These are phyloP conservation scores for Phylloporus rhodoxanthus DNA, from an alignment of 768 basidiomycete genomes.

Conservation along the genomic window DNA sequence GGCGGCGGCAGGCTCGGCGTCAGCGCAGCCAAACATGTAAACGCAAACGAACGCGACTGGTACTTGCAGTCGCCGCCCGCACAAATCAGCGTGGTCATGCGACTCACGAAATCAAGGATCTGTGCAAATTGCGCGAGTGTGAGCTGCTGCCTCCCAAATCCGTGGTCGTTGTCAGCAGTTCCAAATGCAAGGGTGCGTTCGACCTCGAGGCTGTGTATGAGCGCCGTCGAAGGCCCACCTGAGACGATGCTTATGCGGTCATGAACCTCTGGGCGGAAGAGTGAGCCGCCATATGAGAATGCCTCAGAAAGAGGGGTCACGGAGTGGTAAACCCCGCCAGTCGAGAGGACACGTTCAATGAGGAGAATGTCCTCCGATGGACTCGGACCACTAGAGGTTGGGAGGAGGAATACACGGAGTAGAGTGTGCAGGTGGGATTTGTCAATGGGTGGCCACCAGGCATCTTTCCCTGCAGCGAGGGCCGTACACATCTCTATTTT, in stretches of 20 bases:
- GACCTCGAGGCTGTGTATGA: constrained; percentile 3
- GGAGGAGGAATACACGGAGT: background rate
- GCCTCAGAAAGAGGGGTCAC: background rate
- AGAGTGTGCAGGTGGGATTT: constrained; percentile 4
- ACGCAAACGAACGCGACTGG: constrained; percentile 12
- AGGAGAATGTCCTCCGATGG: background rate
- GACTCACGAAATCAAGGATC: constrained; percentile 8
- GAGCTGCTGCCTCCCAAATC: background rate
- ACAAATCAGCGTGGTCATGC: constrained; percentile 2
- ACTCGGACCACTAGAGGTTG: background rate
- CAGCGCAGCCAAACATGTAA: constrained; percentile 7
- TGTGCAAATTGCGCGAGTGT: constrained; percentile 3
- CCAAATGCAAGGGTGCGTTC: constrained; percentile 8
- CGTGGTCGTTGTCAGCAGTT: background rate
- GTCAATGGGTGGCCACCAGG: background rate
- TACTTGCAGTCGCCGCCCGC: constrained; percentile 8
- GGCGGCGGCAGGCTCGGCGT: constrained; percentile 3
- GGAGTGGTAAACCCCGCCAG: constrained; percentile 1
- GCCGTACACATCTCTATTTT: constrained; percentile 13
- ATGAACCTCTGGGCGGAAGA: constrained; percentile 11
- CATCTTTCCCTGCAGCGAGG: background rate
- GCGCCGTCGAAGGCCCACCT: background rate
- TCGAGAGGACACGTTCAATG: background rate
- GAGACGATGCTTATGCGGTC: constrained; percentile 3
- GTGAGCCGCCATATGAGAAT: background rate